Percentiles rank a stretch among this genome's conserved stretches.
Evolutionary conservation across 768 basidiomycete species (phyloP).

Genomic region (Rhodotorula kratochvilovae): DNA sequence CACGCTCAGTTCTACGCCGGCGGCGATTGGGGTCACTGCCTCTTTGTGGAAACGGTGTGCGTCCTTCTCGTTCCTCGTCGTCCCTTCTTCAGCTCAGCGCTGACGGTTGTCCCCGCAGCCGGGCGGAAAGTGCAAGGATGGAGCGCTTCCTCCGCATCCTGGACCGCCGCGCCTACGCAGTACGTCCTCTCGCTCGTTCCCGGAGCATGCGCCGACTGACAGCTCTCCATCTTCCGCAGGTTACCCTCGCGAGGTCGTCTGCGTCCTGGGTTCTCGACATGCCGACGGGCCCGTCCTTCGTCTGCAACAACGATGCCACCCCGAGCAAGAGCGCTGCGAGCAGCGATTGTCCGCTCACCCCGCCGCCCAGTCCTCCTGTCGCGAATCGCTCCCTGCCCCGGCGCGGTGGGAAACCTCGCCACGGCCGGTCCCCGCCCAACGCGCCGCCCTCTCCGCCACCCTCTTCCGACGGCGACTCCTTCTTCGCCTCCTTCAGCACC

Average conservation of each 20-base stretch:
- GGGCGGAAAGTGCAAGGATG: slow-evolving; percentile 10
- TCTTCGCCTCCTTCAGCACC: background rate
- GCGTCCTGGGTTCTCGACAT: slow-evolving; percentile 32
- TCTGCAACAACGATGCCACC: slow-evolving; percentile 17
- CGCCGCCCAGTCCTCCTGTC: slow-evolving; percentile 27
- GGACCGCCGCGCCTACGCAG: slow-evolving; percentile 27
- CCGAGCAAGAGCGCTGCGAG: background rate
- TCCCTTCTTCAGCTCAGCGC: background rate
- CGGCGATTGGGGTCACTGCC: slow-evolving; percentile 31
- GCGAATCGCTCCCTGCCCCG: slow-evolving; percentile 1
- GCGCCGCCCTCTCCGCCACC: background rate
- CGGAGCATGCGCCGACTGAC: background rate
- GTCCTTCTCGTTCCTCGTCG: background rate
- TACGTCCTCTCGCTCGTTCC: background rate
- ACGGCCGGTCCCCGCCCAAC: too few relatives aligned
- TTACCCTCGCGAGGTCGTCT: slow-evolving; percentile 27
- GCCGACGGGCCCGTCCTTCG: slow-evolving; percentile 11
- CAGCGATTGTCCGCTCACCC: slow-evolving; percentile 3
- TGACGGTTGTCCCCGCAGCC: background rate
- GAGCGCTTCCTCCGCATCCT: slow-evolving; percentile 20
- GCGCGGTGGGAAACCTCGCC: too few relatives aligned
- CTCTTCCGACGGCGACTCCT: slow-evolving; percentile 2
- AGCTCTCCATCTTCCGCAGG: background rate
- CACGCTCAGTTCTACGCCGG: slow-evolving; percentile 37
- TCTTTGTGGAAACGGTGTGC: slow-evolving; percentile 28